Evolutionary conservation across 805 yeast genomes (phyloP).

Genomic region (Schizosaccharomyces japonicus): DNA sequence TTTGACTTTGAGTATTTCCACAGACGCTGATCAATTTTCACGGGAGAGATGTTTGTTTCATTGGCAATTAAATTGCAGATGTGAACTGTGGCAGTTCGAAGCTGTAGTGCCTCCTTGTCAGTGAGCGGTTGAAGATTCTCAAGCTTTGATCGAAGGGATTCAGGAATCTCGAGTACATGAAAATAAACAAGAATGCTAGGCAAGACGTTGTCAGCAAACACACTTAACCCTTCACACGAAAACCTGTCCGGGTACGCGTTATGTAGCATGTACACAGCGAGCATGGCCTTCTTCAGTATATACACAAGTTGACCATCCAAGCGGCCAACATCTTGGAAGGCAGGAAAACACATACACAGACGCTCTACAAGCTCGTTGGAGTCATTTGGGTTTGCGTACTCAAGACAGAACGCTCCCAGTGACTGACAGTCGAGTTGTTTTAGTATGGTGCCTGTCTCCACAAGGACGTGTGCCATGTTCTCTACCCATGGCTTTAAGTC

Average conservation of each 20-base stretch:
- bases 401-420: not conserved
- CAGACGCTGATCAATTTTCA: not conserved
- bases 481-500: too few relatives aligned
- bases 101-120: not conserved
- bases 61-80: not conserved
- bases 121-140: not conserved
- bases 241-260: not conserved
- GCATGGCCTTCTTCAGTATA: not conserved
- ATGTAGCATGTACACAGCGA: not conserved
- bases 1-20: not conserved
- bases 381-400: not conserved
- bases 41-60: not conserved
- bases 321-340: not conserved
- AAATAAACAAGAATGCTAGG: not conserved
- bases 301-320: not conserved
- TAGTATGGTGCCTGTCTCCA: not conserved
- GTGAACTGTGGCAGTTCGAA: not conserved
- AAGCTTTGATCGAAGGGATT: not conserved
- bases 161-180: not conserved
- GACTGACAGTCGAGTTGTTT: not conserved
- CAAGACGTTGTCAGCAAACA: not conserved
- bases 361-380: not conserved
- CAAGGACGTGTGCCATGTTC: not conserved
- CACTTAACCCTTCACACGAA: not conserved
- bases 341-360: not conserved